Percentiles rank a stretch among this genome's conserved stretches.
phyloP scores from a whole-genome alignment of 176 grass and related monocot genomes.

The Poa pratensis region DNA sequence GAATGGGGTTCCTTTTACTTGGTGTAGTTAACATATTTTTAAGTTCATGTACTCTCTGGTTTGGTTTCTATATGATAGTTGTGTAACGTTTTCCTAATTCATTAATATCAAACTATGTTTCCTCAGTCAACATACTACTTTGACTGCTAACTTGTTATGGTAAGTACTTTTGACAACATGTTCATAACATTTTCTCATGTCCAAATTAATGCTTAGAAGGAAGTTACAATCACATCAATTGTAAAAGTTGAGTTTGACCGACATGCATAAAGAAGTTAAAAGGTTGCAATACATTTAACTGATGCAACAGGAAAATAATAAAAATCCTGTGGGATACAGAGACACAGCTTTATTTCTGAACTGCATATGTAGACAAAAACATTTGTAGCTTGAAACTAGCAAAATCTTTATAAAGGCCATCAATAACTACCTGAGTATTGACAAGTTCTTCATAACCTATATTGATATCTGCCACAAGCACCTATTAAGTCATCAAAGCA shows the following conservation, averaged over 20 bases:
- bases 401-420: neutral
- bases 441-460: constrained; percentile 98
- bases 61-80: neutral
- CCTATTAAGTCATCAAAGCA: constrained; percentile 52
- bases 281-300: constrained; percentile 6
- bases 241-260: neutral
- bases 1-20: neutral
- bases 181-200: neutral
- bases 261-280: constrained; percentile 4
- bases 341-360: neutral
- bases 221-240: neutral
- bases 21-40: neutral
- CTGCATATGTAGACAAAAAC: neutral
- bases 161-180: neutral
- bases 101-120: neutral
- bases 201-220: neutral
- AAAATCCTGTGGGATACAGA: neutral
- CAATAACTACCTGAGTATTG: constrained; percentile 79
- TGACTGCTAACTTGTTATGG: neutral
- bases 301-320: constrained; percentile 5
- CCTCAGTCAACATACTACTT: neutral
- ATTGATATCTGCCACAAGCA: constrained; percentile 98
- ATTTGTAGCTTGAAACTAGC: neutral
- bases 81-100: neutral
- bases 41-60: neutral